Evolutionary conservation across 2,329 filamentous ascomycete species (phyloP), one percentile per base, ranked within the genome.

Genomic region (Pseudogymnoascus pannorum): DNA sequence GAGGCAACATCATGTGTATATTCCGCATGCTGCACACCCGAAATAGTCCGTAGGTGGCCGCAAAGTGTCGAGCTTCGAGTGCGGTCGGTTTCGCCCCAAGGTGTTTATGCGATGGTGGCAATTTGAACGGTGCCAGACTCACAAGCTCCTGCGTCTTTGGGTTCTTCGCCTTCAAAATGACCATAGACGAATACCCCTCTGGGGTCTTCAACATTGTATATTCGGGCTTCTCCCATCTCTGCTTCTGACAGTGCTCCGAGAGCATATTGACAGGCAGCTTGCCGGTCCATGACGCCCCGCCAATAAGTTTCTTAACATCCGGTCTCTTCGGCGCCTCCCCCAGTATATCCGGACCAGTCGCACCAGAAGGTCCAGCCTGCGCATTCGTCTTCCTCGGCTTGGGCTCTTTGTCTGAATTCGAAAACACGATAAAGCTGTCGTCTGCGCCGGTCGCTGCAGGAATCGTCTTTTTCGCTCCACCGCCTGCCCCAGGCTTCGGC

Each of bases 1-100:
- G 94, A 22, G 94, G 94, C 66, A 99, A 81, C 77, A 92, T 93
- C 79, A 92, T 95, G 72, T 96, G 91, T 69, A 97, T 85, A 72
- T 97, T 97, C 75, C 92, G 92, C 87, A 95, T 96, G 71, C 89
- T 97, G 74, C 90, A 93, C 3, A 97, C 89, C 58, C 94, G 84
- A 72, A 94, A 97, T 7, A 99, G 81, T 2, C 87, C 89, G 75
- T 95, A 97, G 0, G 92, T 91, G 3, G 94, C 94, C 7, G 92
- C 92, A 66, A 95, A 94, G 77, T 99, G 93, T 63, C 89, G 87
- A 18, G 94, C 93, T 77, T 99, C 94, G 8, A 97, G 81, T 1
- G 92, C 86, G 4, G 89, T 94, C 5, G 89, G 82, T 71, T 90
- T 87, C 60, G 82, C 79, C 22, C 91, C 88, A 62, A 94, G 79